Conservation (phyloP, 441 rosid species). For the Erysimum cheiri region DNA sequence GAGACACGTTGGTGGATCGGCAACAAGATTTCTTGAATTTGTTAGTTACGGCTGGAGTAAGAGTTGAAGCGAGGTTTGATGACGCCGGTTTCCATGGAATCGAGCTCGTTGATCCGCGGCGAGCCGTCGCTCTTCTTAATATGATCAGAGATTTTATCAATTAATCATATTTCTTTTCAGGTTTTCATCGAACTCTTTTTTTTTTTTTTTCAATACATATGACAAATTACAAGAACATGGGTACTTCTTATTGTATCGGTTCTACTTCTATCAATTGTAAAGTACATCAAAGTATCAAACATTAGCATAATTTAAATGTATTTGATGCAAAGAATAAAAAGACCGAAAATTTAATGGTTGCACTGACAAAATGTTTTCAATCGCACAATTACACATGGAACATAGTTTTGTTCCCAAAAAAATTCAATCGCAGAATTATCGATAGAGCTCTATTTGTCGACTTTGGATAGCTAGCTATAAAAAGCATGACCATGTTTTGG, state of each 20-base stretch:
- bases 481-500: too few species aligned
- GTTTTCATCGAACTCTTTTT: not conserved
- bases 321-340: not conserved
- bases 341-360: not conserved
- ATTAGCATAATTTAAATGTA: not conserved
- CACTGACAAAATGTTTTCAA: too few species aligned
- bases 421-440: too few species aligned
- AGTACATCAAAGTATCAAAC: not conserved
- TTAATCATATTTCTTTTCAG: not conserved
- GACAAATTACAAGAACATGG: constrained; percentile 19
- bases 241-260: not conserved
- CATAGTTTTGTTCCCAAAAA: too few species aligned
- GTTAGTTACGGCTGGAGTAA: constrained; percentile 42
- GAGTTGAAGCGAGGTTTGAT: constrained; percentile 53
- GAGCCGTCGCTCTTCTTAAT: constrained; percentile 46
- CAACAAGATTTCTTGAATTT: constrained; percentile 48
- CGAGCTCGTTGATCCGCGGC: constrained; percentile 47
- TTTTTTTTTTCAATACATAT: too few species aligned
- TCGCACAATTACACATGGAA: too few species aligned
- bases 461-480: too few species aligned
- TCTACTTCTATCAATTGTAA: not conserved
- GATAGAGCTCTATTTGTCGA: too few species aligned
- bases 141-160: constrained; percentile 46
- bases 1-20: constrained; percentile 50
- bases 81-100: constrained; percentile 57